Percentiles rank a stretch among this genome's conserved stretches.
These are phyloP conservation scores for Hysterium pulicare DNA, from an alignment of 2,329 filamentous ascomycete genomes.

Conservation along the genomic window DNA sequence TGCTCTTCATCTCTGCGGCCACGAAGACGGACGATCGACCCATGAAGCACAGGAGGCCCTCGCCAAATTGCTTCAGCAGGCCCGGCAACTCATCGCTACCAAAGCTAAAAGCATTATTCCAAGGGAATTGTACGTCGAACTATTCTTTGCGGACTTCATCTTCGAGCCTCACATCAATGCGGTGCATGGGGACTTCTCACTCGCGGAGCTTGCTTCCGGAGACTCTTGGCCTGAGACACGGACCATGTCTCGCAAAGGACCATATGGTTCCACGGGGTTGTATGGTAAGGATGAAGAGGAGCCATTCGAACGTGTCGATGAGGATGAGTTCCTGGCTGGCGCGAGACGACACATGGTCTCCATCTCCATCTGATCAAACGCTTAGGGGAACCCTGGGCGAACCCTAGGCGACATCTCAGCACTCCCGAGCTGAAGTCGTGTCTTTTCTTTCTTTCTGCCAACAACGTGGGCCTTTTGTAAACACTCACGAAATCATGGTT, in stretches of 20 bases:
- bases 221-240: slow-evolving; percentile 41
- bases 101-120: slow-evolving; percentile 37
- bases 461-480: too few relatives aligned
- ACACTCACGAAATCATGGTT: too few relatives aligned
- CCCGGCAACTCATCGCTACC: slow-evolving; percentile 39
- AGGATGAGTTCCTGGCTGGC: slow-evolving; percentile 38
- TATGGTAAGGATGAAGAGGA: slow-evolving; percentile 49
- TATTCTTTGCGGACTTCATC: slow-evolving; percentile 52
- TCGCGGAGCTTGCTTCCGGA: slow-evolving; percentile 40
- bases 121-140: slow-evolving; percentile 43
- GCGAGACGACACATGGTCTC: slow-evolving; percentile 34
- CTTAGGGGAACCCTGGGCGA: too few relatives aligned
- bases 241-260: slow-evolving; percentile 44
- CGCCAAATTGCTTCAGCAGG: slow-evolving; percentile 39
- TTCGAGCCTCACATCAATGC: slow-evolving; percentile 46
- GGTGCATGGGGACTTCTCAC: slow-evolving; percentile 49
- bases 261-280: slow-evolving; percentile 48
- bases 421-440: too few relatives aligned
- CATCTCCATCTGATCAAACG: slow-evolving; percentile 38
- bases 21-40: slow-evolving; percentile 35
- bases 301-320: slow-evolving; percentile 37
- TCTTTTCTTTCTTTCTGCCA: too few relatives aligned
- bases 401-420: too few relatives aligned
- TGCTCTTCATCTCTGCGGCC: slow-evolving; percentile 46
- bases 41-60: slow-evolving; percentile 36